Conservation (phyloP, 192 early-diverging fungal genomes). For the Podila epigama region DNA sequence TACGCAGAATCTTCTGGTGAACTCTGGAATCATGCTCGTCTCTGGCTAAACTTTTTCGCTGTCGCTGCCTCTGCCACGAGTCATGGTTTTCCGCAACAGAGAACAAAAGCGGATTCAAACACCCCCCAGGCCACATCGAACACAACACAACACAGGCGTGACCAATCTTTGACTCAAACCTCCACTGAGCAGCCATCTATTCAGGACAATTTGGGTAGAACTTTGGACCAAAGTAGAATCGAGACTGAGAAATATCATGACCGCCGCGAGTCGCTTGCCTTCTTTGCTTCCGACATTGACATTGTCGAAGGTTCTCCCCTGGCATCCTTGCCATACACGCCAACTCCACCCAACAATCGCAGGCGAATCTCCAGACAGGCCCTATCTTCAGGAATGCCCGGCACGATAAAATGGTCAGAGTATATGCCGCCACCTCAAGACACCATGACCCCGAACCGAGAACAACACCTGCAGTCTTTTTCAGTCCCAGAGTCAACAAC, state of each 20-base stretch:
- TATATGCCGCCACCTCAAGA: background rate
- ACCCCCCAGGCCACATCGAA: no score
- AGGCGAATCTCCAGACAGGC: background rate
- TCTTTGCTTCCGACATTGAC: background rate
- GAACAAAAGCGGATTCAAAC: no score
- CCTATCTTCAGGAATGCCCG: background rate
- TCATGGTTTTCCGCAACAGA: background rate
- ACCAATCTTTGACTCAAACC: background rate
- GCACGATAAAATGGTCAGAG: constrained; percentile 11
- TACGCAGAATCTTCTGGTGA: constrained; percentile 52
- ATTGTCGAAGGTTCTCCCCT: background rate
- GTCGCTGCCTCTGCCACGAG: background rate
- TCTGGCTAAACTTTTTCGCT: constrained; percentile 40
- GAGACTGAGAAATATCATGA: background rate
- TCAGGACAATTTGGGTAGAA: no score
- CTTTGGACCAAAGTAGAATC: no score
- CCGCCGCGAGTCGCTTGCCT: background rate
- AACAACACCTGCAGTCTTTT: background rate
- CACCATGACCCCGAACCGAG: constrained; percentile 11
- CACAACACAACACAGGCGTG: background rate
- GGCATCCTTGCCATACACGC: constrained; percentile 33
- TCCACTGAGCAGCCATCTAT: background rate
- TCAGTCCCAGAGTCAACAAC: constrained; percentile 23
- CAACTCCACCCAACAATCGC: constrained; percentile 9
- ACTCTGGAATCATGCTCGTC: constrained; percentile 55